Base-by-base conservation (phyloP, 106 monocot genomes). In the Allium fistulosum region DNA sequence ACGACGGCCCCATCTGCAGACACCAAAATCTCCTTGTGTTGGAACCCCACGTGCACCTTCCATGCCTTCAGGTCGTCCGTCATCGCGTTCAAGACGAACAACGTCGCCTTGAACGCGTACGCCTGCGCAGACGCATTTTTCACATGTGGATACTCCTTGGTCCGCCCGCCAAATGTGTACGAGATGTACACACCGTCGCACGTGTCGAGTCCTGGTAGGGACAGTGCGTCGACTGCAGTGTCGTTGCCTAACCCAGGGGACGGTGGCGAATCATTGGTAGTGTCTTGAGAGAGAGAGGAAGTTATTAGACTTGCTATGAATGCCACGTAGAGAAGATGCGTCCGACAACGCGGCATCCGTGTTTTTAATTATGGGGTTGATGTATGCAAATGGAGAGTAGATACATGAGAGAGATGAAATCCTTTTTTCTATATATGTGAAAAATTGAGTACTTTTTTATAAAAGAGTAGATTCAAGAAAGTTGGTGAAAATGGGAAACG, bases 101-200 rank as follows among this genome's bases (percentile, higher is more conserved):
- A 85, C n/a, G 57, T 52, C 4, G 99, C 66, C 70, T 83, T 83
- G 83, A 99, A 99, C 7, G 99, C 87, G 61, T 80, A 99, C 17
- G 99, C 72, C 61, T 99, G 99, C 7, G 93, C 93, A 62, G 93
- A 74, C 1, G 87, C 90, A 49, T 99, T 99, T 77, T 99, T 93
- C 7, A 93, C 65, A 59, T 80, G 10, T 79, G 99, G 72, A 45
- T 71, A 99, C 75, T 90, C 99, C 73, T 81, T 93, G 9, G 12
- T 14, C 10, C 75, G 68, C 8, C 74, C 73, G 6, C 61, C 22
- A 71, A 93, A 93, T 7, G 58, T 85, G 81, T 99, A 91, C 46
- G 84, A 76, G 15, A 91, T 13, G 75, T 80, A 91, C 57, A 87
- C 71, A 57, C 87, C 87, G 48, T 80, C 63, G 75, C 91, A 91